Base-by-base conservation (phyloP, 306 rosid species). In the Leucaena leucocephala region DNA sequence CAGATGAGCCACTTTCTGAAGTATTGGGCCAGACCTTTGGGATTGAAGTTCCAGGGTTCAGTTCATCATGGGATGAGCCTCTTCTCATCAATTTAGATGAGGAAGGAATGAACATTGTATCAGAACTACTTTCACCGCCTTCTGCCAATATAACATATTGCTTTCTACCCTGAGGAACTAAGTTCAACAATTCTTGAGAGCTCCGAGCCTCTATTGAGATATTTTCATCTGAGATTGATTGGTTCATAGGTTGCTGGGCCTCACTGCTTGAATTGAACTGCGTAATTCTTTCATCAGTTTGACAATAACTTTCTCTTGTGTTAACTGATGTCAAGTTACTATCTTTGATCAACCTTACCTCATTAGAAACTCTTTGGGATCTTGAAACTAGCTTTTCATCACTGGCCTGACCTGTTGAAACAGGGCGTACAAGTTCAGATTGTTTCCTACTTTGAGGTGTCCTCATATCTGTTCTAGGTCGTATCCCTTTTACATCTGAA, bases 1-100 rank as follows among this genome's bases (percentile, higher is more conserved):
- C 76, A 85, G 90, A 81, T n/a, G 88, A 86, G 78, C 85, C 81
- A 72, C 84, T 80, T 76, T 87, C 91, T 70, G 89, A 86, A 82
- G 87, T 75, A 85, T 82, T 86, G 58, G 75, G 65, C 22, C 74
- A 82, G 80, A 84, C 71, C 57, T 75, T 80, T 58, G 87, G 85
- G 81, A 78, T 83, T 52, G 59, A 59, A 19, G 42, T 48, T 68
- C 78, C 87, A 45, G 88, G 40, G 19, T 85, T 58, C 57, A 54
- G 50, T 72, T 88, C 90, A 68, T 43, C 76, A 19, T 3, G 59
- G 38, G 39, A 19, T 3, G 90, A 77, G 79, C 84, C 82, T 79
- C 92, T 80, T 66, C 84, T 82, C 69, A 81, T 17, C 62, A 78
- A 81, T 66, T 90, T 87, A 62, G 93, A 88, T 81, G 88, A 75